A percentile compares a stretch with the other conserved stretches of the same genome.
Conservation (phyloP, 2,329 filamentous ascomycete genomes). For the Trichoderma hamatum region DNA sequence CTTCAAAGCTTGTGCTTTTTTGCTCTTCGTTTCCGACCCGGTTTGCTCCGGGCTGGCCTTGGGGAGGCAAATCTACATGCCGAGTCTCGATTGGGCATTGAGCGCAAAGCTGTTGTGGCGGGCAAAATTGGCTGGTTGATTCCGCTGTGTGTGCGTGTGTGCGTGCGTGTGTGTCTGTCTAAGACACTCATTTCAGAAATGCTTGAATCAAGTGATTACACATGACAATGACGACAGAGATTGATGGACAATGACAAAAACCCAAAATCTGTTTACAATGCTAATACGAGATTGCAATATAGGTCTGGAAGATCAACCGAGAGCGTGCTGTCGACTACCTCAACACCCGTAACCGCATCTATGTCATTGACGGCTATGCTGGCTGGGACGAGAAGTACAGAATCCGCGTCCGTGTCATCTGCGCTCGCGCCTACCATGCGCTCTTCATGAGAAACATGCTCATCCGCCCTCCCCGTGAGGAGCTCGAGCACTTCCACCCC, state of each 20-base stretch:
- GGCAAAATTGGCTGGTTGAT: neutral
- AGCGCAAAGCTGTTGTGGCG: neutral
- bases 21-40: slow-evolving; percentile 20
- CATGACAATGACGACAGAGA: neutral
- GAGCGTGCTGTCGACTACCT: slow-evolving; percentile 99
- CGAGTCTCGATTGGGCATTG: neutral
- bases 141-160: neutral
- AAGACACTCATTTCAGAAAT: neutral
- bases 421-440: slow-evolving; percentile 98
- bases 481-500: slow-evolving; percentile 96
- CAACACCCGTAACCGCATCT: slow-evolving; percentile 98
- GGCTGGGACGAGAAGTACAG: slow-evolving; percentile 99
- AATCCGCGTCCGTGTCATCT: slow-evolving; percentile 96
- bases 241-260: neutral
- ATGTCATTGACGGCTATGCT: slow-evolving; percentile 95
- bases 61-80: neutral
- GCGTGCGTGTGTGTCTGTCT: neutral
- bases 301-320: slow-evolving; percentile 99
- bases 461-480: slow-evolving; percentile 86
- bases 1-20: neutral
- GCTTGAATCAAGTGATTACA: neutral
- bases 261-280: neutral
- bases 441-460: slow-evolving; percentile 99
- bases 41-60: slow-evolving; percentile 21
- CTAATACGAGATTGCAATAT: slow-evolving; percentile 35